Percentiles rank a stretch among this genome's conserved stretches.
Conservation (phyloP, 163 green algal genomes). For the Scenedesmus sp. region DNA sequence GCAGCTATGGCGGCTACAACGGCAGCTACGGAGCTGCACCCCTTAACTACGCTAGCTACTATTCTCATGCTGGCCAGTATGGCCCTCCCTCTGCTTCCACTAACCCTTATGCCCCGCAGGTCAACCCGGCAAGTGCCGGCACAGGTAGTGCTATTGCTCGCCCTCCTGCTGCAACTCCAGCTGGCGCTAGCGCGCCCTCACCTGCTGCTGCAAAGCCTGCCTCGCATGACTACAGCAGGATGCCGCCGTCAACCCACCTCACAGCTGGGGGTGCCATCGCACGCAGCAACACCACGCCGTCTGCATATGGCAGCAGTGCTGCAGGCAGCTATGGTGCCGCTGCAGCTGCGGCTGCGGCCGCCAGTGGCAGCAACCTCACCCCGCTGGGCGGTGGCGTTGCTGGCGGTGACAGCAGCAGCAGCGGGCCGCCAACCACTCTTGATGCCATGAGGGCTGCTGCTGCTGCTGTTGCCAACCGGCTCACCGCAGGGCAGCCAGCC, state of each 20-base stretch:
- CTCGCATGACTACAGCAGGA: not conserved
- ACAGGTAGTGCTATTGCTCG: not conserved
- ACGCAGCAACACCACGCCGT: not conserved
- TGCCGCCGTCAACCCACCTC: constrained; percentile 13
- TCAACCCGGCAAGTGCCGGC: not conserved
- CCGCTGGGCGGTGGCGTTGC: constrained; percentile 22
- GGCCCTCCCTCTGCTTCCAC: constrained; percentile 30
- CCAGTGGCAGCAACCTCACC: not conserved
- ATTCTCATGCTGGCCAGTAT: not conserved
- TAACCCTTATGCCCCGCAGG: constrained; percentile 51
- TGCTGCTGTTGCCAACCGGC: constrained; percentile 32
- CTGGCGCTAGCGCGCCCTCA: not conserved
- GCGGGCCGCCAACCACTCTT: not conserved
- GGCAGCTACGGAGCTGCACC: constrained; percentile 17
- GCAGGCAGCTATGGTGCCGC: not conserved
- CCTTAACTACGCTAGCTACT: constrained; percentile 27
- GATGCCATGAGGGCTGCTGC: constrained; percentile 43
- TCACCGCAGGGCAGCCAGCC: not conserved
- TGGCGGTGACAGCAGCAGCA: no score
- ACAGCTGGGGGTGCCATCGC: not conserved
- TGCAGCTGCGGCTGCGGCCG: not conserved
- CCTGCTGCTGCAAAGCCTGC: constrained; percentile 15
- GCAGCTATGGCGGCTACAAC: constrained; percentile 11
- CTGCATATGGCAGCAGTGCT: not conserved
- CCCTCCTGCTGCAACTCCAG: constrained; percentile 43